phyloP scores from a whole-genome alignment of 1,139 yeast genomes.

The Sugiyamaella grinbergsii region DNA sequence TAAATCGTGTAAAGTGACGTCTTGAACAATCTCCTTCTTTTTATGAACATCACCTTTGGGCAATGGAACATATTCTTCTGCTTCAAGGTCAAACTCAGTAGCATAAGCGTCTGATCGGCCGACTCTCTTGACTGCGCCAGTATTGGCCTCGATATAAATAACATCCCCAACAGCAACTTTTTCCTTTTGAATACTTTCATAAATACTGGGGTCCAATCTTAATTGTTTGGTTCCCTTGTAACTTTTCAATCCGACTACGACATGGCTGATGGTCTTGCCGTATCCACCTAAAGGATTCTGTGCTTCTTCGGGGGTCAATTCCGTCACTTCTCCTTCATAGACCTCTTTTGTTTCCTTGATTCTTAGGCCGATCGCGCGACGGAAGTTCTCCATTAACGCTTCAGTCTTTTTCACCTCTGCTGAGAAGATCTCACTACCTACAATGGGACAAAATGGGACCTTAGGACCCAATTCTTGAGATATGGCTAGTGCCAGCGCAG shows the following conservation, averaged over 20 bases:
- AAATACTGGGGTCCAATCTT: conserved; percentile 91
- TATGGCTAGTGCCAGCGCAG: conserved; percentile 93
- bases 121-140: conserved; percentile 96
- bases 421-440: conserved; percentile 92
- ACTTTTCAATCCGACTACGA: conserved; percentile 89
- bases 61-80: conserved; percentile 96
- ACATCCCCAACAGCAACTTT: conserved; percentile 95
- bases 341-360: conserved; percentile 97
- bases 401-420: conserved; percentile 98
- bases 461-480: conserved; percentile 98
- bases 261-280: conserved; percentile 95
- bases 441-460: conserved; percentile 97
- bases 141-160: conserved; percentile 93
- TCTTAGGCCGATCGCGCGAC: conserved; percentile 94
- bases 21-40: conserved; percentile 97
- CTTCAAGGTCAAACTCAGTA: conserved; percentile 96
- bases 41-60: conserved; percentile 99
- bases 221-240: conserved; percentile 94
- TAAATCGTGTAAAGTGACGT: conserved; percentile 91
- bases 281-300: conserved; percentile 97
- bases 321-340: conserved; percentile 97
- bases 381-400: conserved; percentile 94
- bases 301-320: conserved; percentile 93
- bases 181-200: conserved; percentile 95
- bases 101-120: conserved; percentile 99